Evolutionary conservation across 2,329 filamentous ascomycete species (phyloP).

Genomic region (Malbranchea cinnamomea): DNA sequence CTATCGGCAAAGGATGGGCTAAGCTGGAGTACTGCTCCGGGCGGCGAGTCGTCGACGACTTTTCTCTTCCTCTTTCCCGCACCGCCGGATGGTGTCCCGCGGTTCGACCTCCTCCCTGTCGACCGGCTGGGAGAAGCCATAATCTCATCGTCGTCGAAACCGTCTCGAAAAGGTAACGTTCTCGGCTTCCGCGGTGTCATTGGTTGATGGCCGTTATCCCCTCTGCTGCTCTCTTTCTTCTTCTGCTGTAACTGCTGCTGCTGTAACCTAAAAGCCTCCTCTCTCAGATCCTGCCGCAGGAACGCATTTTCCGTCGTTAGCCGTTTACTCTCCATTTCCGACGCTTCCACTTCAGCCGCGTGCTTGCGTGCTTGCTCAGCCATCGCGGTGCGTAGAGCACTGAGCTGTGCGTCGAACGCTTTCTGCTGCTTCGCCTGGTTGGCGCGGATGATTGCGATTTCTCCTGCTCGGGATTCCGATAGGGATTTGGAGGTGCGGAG

Average conservation of each 20-base stretch:
- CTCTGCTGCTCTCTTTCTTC: conserved; percentile 21
- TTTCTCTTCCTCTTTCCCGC: conserved; percentile 44
- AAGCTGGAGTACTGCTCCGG: conserved; percentile 29
- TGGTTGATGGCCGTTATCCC: conserved; percentile 24
- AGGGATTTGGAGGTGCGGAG: conserved; percentile 25
- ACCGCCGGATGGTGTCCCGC: conserved; percentile 39
- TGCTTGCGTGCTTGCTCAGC: conserved; percentile 38
- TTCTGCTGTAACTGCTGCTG: conserved; percentile 15
- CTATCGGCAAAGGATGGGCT: conserved; percentile 16
- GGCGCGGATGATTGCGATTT: conserved; percentile 46
- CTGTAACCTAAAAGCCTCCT: conserved; percentile 37
- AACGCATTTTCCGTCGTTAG: conserved; percentile 45
- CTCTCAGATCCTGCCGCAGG: conserved; percentile 43
- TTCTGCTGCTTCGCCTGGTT: conserved; percentile 40
- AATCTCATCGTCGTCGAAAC: conserved; percentile 49
- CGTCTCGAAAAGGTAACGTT: conserved; percentile 39
- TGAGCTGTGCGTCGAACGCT: conserved; percentile 38
- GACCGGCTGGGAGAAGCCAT: conserved; percentile 41
- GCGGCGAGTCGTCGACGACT: conserved; percentile 37
- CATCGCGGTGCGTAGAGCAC: conserved; percentile 38
- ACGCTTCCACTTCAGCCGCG: conserved; percentile 39
- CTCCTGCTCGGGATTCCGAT: conserved; percentile 39
- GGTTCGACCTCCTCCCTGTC: conserved; percentile 29
- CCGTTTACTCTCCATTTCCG: conserved; percentile 39
- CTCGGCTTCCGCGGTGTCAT: conserved; percentile 38